Evolutionary conservation across 2,329 filamentous ascomycete genomes (phyloP).

Genomic region (Clonostachys sp.): DNA sequence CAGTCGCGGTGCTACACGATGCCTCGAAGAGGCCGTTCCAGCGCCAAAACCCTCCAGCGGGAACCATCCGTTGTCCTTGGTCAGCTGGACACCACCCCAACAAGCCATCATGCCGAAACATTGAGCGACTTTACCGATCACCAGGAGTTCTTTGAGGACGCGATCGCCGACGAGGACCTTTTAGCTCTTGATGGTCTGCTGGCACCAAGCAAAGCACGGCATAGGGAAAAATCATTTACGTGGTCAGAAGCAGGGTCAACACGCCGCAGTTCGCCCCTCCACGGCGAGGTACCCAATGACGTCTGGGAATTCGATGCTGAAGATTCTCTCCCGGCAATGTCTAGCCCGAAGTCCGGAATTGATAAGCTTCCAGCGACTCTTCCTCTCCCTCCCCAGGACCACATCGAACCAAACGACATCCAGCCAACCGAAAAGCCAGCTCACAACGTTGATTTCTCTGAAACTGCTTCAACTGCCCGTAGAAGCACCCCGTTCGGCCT

Average conservation of each 20-base stretch:
- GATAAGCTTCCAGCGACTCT: slow-evolving; percentile 1
- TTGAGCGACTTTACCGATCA: too few relatives aligned
- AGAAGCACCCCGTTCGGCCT: slow-evolving; percentile 5
- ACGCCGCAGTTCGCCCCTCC: slow-evolving; percentile 20
- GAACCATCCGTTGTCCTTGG: slow-evolving; percentile 13
- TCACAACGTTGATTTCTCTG: slow-evolving; percentile 11
- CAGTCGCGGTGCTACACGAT: not conserved
- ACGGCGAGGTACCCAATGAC: slow-evolving; percentile 3
- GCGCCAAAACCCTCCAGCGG: slow-evolving; percentile 2
- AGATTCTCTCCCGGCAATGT: slow-evolving; percentile 2
- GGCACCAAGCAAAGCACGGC: not conserved
- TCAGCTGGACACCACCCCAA: slow-evolving; percentile 25
- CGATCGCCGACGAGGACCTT: slow-evolving; percentile 15
- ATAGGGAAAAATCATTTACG: slow-evolving; percentile 6
- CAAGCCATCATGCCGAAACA: slow-evolving; percentile 12
- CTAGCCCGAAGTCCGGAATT: slow-evolving; percentile 2
- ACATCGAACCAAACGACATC: not conserved
- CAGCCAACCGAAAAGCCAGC: not conserved
- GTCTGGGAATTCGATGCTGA: slow-evolving; percentile 8
- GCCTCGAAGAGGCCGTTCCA: slow-evolving; percentile 3
- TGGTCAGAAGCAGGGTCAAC: slow-evolving; percentile 22
- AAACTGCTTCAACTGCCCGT: slow-evolving; percentile 6
- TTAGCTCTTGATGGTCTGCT: slow-evolving; percentile 11
- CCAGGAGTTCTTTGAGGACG: slow-evolving; percentile 11
- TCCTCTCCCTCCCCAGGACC: not conserved